Percentiles rank a stretch among this genome's conserved stretches.
Evolutionary conservation across 495 filamentous ascomycete species (phyloP).

Genomic region (Daldinia concentrica): DNA sequence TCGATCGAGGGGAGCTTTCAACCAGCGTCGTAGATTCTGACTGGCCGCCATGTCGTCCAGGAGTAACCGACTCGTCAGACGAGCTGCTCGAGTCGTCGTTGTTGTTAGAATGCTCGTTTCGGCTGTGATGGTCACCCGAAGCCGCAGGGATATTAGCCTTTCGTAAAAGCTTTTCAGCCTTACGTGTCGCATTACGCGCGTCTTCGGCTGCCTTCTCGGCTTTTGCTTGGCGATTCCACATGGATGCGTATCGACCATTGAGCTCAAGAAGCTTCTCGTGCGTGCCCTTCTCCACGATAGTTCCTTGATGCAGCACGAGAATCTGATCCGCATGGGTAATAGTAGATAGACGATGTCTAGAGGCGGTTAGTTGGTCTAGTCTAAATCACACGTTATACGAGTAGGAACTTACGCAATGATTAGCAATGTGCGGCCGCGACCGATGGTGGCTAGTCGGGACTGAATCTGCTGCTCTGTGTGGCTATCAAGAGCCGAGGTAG

Average conservation of each 20-base stretch:
- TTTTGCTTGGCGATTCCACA: conserved; percentile 96
- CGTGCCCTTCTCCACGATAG: conserved; percentile 84
- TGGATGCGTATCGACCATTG: conserved; percentile 83
- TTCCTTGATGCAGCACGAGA: conserved; percentile 85
- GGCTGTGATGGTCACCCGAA: conserved; percentile 39
- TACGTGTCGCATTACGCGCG: conserved; percentile 66
- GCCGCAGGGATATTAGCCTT: conserved; percentile 52
- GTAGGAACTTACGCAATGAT: conserved; percentile 64
- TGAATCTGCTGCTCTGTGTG: conserved; percentile 98
- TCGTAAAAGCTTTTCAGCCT: conserved; percentile 63
- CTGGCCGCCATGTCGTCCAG: conserved; percentile 23
- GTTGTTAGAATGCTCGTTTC: conserved; percentile 23
- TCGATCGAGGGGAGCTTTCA: conserved; percentile 34
- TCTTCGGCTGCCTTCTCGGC: conserved; percentile 85
- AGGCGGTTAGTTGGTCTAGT: conserved; percentile 9
- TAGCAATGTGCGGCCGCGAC: conserved; percentile 81
- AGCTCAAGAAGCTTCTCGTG: conserved; percentile 82
- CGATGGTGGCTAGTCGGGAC: conserved; percentile 79
- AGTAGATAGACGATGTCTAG: conserved; percentile 85
- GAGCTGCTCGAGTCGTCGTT: conserved; percentile 48
- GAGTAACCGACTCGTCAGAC: conserved; percentile 42
- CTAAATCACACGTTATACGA: neutral
- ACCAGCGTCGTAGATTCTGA: conserved; percentile 25
- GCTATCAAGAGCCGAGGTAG: conserved; percentile 93
- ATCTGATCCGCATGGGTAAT: conserved; percentile 96